Evolutionary conservation across 2,329 filamentous ascomycete species (phyloP), one percentile per base, ranked within the genome.

Genomic region (Neoscytalidium dimidiatum): DNA sequence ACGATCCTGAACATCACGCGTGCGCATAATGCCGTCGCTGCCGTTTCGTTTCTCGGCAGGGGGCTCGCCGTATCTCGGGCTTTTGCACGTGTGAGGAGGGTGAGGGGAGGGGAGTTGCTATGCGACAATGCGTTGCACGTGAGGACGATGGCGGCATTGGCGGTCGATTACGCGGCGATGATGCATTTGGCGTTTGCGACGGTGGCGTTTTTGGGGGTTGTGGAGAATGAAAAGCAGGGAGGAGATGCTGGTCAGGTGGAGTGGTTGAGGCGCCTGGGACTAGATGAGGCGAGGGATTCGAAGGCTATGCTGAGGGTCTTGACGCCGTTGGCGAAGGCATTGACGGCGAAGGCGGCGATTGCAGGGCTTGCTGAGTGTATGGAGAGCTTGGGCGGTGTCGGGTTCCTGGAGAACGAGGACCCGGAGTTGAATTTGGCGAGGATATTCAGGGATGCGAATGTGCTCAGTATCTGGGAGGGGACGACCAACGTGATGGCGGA

Each of bases 391-490:
- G 88, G 88, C 7, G 88, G 88, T 0, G 84, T 90, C 0, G 88
- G 89, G 0, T 91, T 90, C 69, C 82, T 89, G 26, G 81, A 88
- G 70, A 90, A 84, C 62, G 80, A 84, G 66, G 85, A 87, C 65
- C 86, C 88, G 57, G 83, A 86, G 41, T 79, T 91, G 65, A 92
- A 92, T 70, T 78, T 92, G 3, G 84, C 89, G 0, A 83, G 88
- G 6, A 78, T 92, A 0, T 87, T 87, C 69, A 84, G 90, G 7
- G 90, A 92, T 69, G 85, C 83, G 1, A 77, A 81, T 7, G 89
- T 91, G 2, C 77, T 86, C 58, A 83, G 85, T 14, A 91, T 92
- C 56, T 91, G 88, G 88, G 89, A 91, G 74, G 88, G 90, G 0
- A 92, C 90, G 0, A 91, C 89, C 0, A 89, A 91, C 70, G 88